Percentiles rank a stretch among this genome's conserved stretches.
These are phyloP conservation scores for Schwanniomyces vanrijiae DNA, from an alignment of 805 yeast species.

Conservation along the genomic window DNA sequence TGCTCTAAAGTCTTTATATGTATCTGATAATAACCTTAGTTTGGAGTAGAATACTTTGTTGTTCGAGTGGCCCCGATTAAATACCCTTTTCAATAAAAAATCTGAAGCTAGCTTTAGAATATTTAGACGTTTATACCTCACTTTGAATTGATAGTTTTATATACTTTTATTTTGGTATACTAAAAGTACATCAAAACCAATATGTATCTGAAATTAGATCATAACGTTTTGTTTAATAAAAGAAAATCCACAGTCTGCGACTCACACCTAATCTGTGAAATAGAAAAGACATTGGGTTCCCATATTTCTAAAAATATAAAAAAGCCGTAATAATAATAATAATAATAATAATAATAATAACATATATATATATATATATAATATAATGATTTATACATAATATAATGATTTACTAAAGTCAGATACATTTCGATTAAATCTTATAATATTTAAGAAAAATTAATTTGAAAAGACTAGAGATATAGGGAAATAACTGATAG, in stretches of 20 bases:
- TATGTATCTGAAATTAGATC: neutral
- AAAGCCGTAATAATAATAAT: neutral
- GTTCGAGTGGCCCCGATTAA: slow-evolving; percentile 10
- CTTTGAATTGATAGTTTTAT: slow-evolving; percentile 9
- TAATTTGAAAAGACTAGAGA: too few relatives aligned
- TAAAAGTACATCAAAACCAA: neutral
- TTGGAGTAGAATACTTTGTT: slow-evolving; percentile 15
- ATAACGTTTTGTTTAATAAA: neutral
- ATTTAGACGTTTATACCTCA: slow-evolving; percentile 13
- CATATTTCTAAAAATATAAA: too few relatives aligned
- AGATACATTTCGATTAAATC: too few relatives aligned
- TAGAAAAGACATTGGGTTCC: too few relatives aligned
- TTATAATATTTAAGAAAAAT: too few relatives aligned
- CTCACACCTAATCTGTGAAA: too few relatives aligned
- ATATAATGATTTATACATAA: neutral
- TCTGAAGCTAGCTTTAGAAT: slow-evolving; percentile 19
- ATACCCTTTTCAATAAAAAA: slow-evolving; percentile 10
- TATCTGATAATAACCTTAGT: slow-evolving; percentile 25
- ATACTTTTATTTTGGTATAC: neutral
- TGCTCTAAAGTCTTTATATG: slow-evolving; percentile 33
- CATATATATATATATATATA: neutral
- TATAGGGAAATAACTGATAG: too few relatives aligned
- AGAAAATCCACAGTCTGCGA: neutral
- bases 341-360: neutral
- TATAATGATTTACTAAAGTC: too few relatives aligned